Conservation (phyloP, 352 stramenopile species). For the Phytopythium litorale region DNA sequence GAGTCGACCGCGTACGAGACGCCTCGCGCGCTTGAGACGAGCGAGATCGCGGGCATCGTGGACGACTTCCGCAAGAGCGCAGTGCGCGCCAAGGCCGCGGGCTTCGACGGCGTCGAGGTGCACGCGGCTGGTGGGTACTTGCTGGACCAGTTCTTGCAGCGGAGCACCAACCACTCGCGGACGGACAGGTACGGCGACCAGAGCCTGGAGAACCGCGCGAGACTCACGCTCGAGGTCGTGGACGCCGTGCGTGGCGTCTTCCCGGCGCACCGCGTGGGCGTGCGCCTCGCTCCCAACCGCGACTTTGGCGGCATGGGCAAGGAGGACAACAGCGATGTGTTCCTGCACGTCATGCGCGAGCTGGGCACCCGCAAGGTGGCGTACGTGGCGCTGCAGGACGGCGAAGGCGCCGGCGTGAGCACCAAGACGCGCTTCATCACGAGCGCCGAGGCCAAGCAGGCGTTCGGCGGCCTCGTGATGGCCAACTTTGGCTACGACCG, state of each 20-base stretch:
- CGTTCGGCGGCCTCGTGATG: slow-evolving; percentile 2
- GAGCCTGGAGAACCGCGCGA: slow-evolving; percentile 56
- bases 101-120: slow-evolving; percentile 58
- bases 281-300: slow-evolving; percentile 10
- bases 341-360: slow-evolving; percentile 9
- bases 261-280: slow-evolving; percentile 10
- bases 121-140: slow-evolving; percentile 90
- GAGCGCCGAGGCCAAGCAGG: slow-evolving; percentile 20
- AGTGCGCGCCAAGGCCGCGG: slow-evolving; percentile 58
- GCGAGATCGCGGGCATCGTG: slow-evolving; percentile 65
- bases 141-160: slow-evolving; percentile 87
- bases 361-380: slow-evolving; percentile 15
- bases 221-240: slow-evolving; percentile 54
- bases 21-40: slow-evolving; percentile 48
- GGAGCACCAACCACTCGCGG: slow-evolving; percentile 56
- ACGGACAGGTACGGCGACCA: slow-evolving; percentile 36
- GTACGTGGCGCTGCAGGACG: slow-evolving; percentile 31
- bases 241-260: slow-evolving; percentile 19
- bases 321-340: slow-evolving; percentile 20
- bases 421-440: slow-evolving; percentile 4
- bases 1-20: slow-evolving; percentile 22
- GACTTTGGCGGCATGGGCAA: slow-evolving; percentile 15
- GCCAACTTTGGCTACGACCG: slow-evolving; percentile 3
- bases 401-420: slow-evolving; percentile 7
- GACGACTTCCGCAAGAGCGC: slow-evolving; percentile 61